Evolutionary conservation across 2,329 filamentous ascomycete species (phyloP).

Genomic region (Raffaelea albimanens): DNA sequence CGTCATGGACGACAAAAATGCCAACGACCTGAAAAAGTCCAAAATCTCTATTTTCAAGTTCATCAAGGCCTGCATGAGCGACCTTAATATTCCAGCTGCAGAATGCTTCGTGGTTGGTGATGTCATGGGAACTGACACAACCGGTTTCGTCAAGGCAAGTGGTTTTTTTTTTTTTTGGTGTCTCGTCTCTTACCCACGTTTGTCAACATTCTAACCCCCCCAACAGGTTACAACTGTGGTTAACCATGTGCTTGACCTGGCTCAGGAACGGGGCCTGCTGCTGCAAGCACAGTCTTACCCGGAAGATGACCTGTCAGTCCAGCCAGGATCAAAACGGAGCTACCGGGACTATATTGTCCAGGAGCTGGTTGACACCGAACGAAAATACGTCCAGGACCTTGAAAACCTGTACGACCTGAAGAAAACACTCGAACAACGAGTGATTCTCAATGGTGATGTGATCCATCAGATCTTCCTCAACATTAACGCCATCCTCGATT

Average conservation of each 20-base stretch:
- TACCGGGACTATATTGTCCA: constrained; percentile 80
- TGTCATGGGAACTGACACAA: constrained; percentile 87
- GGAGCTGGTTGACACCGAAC: constrained; percentile 88
- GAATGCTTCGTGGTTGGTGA: constrained; percentile 91
- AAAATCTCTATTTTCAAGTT: constrained; percentile 91
- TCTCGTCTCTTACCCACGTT: neutral
- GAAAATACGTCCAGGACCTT: constrained; percentile 95
- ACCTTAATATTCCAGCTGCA: constrained; percentile 66
- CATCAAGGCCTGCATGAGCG: constrained; percentile 75
- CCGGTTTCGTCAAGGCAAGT: constrained; percentile 85
- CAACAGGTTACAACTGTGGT: constrained; percentile 76
- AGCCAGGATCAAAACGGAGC: constrained; percentile 57
- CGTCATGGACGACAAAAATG: constrained; percentile 51
- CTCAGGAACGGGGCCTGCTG: constrained; percentile 69
- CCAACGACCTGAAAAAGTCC: constrained; percentile 61
- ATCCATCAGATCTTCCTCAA: constrained; percentile 96
- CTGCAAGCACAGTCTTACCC: constrained; percentile 48
- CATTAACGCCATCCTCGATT: constrained; percentile 88
- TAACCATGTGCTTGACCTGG: constrained; percentile 81
- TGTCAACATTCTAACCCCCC: neutral
- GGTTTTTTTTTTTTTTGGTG: neutral
- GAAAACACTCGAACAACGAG: constrained; percentile 78
- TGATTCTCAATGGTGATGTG: constrained; percentile 77
- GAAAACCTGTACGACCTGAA: constrained; percentile 91
- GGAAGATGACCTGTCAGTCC: constrained; percentile 39